Percentiles rank a stretch among this genome's conserved stretches.
phyloP scores from a whole-genome alignment of 2,329 filamentous ascomycete genomes.

The Monosporascus ibericus region DNA sequence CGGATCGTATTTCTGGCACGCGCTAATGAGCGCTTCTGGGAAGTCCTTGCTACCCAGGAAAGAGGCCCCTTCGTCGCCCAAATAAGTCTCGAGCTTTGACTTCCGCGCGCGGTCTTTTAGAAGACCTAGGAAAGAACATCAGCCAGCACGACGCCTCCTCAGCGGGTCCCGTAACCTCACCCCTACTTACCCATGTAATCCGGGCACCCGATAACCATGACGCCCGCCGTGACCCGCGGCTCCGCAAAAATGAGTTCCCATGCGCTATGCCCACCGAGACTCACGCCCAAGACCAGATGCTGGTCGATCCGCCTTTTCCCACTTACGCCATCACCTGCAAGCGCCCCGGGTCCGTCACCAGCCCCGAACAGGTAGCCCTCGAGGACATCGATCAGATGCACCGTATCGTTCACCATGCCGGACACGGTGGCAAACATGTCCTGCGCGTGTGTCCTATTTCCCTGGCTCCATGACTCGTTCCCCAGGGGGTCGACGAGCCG shows the following conservation, averaged over 20 bases:
- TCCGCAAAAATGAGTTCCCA: constrained; percentile 82
- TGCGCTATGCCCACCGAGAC: constrained; percentile 78
- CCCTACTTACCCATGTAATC: constrained; percentile 63
- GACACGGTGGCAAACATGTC: constrained; percentile 84
- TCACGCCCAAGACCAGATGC: constrained; percentile 75
- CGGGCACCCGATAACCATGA: constrained; percentile 81
- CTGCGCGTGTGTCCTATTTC: constrained; percentile 75
- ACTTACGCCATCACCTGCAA: constrained; percentile 23
- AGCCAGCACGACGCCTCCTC: neutral
- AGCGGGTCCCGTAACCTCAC: no score
- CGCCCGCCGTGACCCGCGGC: constrained; percentile 67
- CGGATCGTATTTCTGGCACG: constrained; percentile 65
- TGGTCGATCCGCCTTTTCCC: constrained; percentile 40
- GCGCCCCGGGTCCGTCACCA: constrained; percentile 13
- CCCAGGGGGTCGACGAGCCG: constrained; percentile 59
- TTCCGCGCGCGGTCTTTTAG: constrained; percentile 73
- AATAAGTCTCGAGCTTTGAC: constrained; percentile 59
- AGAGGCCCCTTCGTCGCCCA: constrained; percentile 46
- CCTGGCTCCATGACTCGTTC: constrained; percentile 73
- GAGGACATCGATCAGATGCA: constrained; percentile 69
- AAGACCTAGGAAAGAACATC: constrained; percentile 37
- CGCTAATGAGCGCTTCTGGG: constrained; percentile 58
- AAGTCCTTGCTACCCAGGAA: constrained; percentile 79
- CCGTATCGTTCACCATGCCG: constrained; percentile 68
- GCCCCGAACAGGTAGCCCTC: constrained; percentile 65